Evolutionary conservation across 768 basidiomycete genomes (phyloP), one percentile per base, ranked within the genome.

Genomic region (Mrakia frigida): DNA sequence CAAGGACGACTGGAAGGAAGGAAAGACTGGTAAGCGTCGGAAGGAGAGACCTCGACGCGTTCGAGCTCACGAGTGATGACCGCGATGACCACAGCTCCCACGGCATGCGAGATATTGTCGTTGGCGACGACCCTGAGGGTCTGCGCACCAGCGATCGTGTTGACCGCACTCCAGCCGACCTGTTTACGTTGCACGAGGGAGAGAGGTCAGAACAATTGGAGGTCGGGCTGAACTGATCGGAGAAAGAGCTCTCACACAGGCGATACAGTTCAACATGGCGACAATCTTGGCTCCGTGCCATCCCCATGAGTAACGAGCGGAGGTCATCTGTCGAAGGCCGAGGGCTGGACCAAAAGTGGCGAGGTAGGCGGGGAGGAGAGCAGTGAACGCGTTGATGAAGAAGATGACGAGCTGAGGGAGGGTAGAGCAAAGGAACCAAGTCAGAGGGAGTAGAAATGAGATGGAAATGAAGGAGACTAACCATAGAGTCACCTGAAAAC

Each of bases 21-120:
- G 35, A 90, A 77, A 39, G 94, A 87, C 2, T 91, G 89, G 43
- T 91, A 84, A 41, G 90, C 77, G 0, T 87, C 87, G 56, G 93
- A 88, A 72, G 94, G 88, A 59, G 86, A 82, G 68, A 86, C 85
- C 7, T 85, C 86, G 9, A 82, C 84, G 70, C 85, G 81, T 53
- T 85, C 75, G 81, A 88, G 85, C 33, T 90, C 77, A 41, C 94
- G 87, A 3, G 91, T 89, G 43, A 92, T 84, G 41, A 90, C 77
- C 0, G 88, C 87, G 59, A 93, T 89, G 70, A 94, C 88, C 60
- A 86, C 83, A 70, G 86, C 85, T 13, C 85, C 86, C 9, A 82
- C 86, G 9, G 77, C 72, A 37, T 69, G 67, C 13, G 77, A 78
- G 67, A 78, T 74, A 16, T 70, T 52, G 50, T 70, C 67, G 33